Evolutionary conservation across 305 asterid genomes (phyloP), one percentile per base, ranked within the genome.

Genomic region (Plantago coronopus): DNA sequence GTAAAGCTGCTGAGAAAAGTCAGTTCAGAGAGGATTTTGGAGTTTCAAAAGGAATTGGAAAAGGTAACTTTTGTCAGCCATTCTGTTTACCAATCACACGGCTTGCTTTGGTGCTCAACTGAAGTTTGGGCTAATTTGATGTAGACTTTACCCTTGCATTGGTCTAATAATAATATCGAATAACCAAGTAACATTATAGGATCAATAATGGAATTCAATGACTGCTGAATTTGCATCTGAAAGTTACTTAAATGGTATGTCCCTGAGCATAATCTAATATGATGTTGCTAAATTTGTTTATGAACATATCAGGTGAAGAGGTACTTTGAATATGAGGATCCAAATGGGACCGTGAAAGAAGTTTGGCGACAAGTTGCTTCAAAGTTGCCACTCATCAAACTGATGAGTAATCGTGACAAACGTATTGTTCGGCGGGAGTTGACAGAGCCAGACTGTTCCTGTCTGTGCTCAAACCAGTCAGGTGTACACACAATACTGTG

Each of bases 251-350:
- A 17, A 5, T 54, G 42, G 1, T 23, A 23, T 25, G 55, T 23
- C 11, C 59, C 44, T 2, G 44, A 12, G 2, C 14, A 3, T 38
- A 38, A 38, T 38, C 44, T 11, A 38, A 11, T 38, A 3, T 38
- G 1, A 38, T 38, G 44, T 38, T 38, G 16, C 22, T 54, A 16
- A 23, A 1, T 5, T 54, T 19, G 22, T 29, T 16, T 6, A 54
- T 15, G 60, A 55, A 62, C 19, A 48, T 15, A 44, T 38, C 89
- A 89, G 97, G 95, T 84, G 66, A 80, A 84, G 59, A 81, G 81
- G 68, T 87, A 80, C 74, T 89, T 83, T 19, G 93, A 85, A 67
- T 89, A 87, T 7, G 97, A 87, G 58, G 88, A 89, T 76, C 88
- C 87, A 50, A 63, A 85, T 45, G 97, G 97, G 64, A 78, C 95